Evolutionary conservation across 2,329 filamentous ascomycete species (phyloP), one percentile per base, ranked within the genome.

Genomic region (Colletotrichum sp.): DNA sequence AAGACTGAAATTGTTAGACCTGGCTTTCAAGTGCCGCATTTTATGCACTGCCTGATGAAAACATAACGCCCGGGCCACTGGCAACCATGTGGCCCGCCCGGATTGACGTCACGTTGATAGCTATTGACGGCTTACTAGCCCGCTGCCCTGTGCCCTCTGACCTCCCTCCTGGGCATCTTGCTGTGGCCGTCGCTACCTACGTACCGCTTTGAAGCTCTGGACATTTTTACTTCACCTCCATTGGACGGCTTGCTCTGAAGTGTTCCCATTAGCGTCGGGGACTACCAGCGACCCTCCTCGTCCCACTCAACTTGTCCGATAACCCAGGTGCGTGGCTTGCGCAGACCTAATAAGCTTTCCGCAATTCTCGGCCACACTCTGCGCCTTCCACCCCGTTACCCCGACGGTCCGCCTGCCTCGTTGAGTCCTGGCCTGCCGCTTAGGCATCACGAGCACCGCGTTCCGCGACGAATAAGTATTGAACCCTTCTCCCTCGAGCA

Each of bases 301-400:
- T 55, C 36, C n/a, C 25, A 57, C 25, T 59, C 34, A 25, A 52
- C 27, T 12, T 44, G 25, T 55, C 39, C 48, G 36, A 44, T 27
- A 34, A 34, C 12, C 28, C 12, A 13, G n/a, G 16, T 32, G 28
- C 59, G 30, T 59, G 27, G 55, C 55, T 59, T 22, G 55, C 52
- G 60, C 34, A 15, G 16, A n/a, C n/a, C n/a, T n/a, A 64, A 64
- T 57, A 74, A 74, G 68, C 67, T 66, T 74, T 66, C n/a, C 67
- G 59, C 68, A 71, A 28, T 22, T 36, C 27, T 69, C 32, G 36
- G 22, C 59, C 55, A 34, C 39, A 27, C 27, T 36, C 22, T 57
- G 52, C 27, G 19, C 30, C 28, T 28, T 34, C 55, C 60, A 19
- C 16, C 30, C 30, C 60, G 8, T 34, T 34, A 19, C 28, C 60